These are phyloP conservation scores for Porcisia hertigi DNA, from an alignment of 208 protist species.

Conservation along the genomic window DNA sequence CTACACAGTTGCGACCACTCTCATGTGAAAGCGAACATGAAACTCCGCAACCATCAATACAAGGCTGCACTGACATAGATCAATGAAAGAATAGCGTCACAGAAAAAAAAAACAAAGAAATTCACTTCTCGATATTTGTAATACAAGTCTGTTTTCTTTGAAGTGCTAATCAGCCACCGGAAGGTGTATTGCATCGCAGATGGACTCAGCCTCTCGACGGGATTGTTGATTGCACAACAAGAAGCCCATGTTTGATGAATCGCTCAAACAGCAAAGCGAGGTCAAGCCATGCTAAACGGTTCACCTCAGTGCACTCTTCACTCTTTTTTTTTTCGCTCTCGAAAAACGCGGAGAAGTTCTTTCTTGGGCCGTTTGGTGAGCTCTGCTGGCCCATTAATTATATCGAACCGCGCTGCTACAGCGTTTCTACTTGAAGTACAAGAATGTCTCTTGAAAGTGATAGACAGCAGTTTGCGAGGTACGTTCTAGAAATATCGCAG, in stretches of 20 bases:
- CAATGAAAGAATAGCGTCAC: not conserved
- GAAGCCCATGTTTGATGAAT: not conserved
- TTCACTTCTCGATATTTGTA: not conserved
- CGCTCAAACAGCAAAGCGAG: not conserved
- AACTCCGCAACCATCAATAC: slow-evolving; percentile 38
- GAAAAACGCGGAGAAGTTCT: not conserved
- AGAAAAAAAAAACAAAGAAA: not conserved
- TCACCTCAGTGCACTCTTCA: not conserved
- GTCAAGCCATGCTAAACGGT: not conserved
- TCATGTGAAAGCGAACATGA: slow-evolving; percentile 38
- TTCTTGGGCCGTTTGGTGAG: not conserved
- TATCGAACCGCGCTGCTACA: slow-evolving; percentile 3
- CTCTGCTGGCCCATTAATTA: not conserved
- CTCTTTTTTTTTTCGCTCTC: not conserved
- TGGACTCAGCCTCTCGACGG: not conserved
- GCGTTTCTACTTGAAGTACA: not conserved
- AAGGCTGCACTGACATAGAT: slow-evolving; percentile 37
- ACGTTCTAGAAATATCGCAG: slow-evolving; percentile 77
- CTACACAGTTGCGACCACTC: slow-evolving; percentile 35
- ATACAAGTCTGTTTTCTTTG: not conserved
- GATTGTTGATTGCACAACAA: not conserved
- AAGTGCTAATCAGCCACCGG: not conserved
- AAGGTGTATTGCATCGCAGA: not conserved
- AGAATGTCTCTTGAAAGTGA: slow-evolving; percentile 44
- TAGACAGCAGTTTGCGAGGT: slow-evolving; percentile 62